These are phyloP conservation scores for Peribolospora baueri DNA, from an alignment of 768 basidiomycete species.

Conservation along the genomic window DNA sequence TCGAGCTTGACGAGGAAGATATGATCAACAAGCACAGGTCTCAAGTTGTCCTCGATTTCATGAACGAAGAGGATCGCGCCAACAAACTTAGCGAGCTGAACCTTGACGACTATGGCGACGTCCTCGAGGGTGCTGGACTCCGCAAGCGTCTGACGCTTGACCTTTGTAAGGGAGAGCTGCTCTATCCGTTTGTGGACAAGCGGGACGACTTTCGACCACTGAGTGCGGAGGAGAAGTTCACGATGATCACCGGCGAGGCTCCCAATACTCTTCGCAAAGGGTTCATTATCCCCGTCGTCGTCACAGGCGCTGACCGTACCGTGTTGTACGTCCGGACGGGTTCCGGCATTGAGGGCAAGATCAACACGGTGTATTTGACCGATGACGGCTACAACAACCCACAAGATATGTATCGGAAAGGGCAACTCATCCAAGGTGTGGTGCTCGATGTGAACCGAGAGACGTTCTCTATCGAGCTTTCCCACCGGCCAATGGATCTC, in stretches of 20 bases:
- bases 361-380: slow-evolving; percentile 34
- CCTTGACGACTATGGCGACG: slow-evolving; percentile 85
- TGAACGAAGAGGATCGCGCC: slow-evolving; percentile 53
- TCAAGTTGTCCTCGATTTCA: slow-evolving; percentile 58
- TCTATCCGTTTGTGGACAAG: slow-evolving; percentile 53
- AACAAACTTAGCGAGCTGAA: slow-evolving; percentile 71
- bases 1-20: slow-evolving; percentile 95
- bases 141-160: slow-evolving; percentile 74
- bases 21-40: slow-evolving; percentile 78
- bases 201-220: slow-evolving; percentile 42
- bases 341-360: slow-evolving; percentile 68
- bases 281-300: slow-evolving; percentile 36
- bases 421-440: slow-evolving; percentile 55
- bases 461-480: slow-evolving; percentile 46
- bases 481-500: slow-evolving; percentile 27
- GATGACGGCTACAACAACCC: slow-evolving; percentile 14
- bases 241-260: slow-evolving; percentile 91
- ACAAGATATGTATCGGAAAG: slow-evolving; percentile 24
- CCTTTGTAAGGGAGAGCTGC: slow-evolving; percentile 63
- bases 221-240: slow-evolving; percentile 53
- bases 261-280: slow-evolving; percentile 46
- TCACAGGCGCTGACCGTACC: slow-evolving; percentile 20
- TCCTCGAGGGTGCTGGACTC: slow-evolving; percentile 57
- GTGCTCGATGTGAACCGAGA: slow-evolving; percentile 45
- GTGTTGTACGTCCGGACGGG: slow-evolving; percentile 45